Percentiles rank a stretch among this genome's conserved stretches.
Evolutionary conservation across 331 rosid species (phyloP).

Genomic region (Malus hybrid): DNA sequence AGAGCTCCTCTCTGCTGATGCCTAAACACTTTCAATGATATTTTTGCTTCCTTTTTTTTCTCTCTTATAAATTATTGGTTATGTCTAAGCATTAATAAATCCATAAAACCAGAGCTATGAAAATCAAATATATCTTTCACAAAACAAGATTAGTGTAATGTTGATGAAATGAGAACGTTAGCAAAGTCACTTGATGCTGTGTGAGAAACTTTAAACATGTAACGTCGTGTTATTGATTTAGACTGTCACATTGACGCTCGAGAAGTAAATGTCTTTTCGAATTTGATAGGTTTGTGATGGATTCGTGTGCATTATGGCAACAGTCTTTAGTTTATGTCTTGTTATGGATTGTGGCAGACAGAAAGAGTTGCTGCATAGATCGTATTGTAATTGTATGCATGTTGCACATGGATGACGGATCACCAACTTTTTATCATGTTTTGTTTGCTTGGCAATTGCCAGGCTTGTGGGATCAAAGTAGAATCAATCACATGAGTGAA

Average conservation of each 20-base stretch:
- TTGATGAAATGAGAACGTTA: too few relatives aligned
- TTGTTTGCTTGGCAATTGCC: not conserved
- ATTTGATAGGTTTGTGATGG: too few relatives aligned
- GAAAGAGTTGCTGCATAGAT: not conserved
- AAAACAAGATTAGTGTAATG: not conserved
- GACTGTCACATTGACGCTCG: too few relatives aligned
- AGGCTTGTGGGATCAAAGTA: not conserved
- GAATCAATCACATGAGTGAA: too few relatives aligned
- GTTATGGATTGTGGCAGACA: slow-evolving; percentile 28
- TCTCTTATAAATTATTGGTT: slow-evolving; percentile 3
- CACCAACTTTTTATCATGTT: not conserved
- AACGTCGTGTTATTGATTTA: too few relatives aligned
- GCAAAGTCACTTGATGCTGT: too few relatives aligned
- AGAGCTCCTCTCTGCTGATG: slow-evolving; percentile 48
- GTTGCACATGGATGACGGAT: slow-evolving; percentile 17
- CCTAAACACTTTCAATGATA: not conserved
- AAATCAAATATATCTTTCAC: not conserved
- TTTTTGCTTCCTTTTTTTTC: slow-evolving; percentile 7
- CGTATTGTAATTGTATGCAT: not conserved
- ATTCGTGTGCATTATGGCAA: slow-evolving; percentile 18
- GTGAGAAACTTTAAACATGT: too few relatives aligned
- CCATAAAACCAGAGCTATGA: slow-evolving; percentile 7
- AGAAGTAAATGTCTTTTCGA: too few relatives aligned
- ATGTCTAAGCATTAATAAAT: slow-evolving; percentile 8
- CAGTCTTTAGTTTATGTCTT: slow-evolving; percentile 9